Evolutionary conservation across 768 basidiomycete genomes (phyloP).

Genomic region (Mycena maculata): DNA sequence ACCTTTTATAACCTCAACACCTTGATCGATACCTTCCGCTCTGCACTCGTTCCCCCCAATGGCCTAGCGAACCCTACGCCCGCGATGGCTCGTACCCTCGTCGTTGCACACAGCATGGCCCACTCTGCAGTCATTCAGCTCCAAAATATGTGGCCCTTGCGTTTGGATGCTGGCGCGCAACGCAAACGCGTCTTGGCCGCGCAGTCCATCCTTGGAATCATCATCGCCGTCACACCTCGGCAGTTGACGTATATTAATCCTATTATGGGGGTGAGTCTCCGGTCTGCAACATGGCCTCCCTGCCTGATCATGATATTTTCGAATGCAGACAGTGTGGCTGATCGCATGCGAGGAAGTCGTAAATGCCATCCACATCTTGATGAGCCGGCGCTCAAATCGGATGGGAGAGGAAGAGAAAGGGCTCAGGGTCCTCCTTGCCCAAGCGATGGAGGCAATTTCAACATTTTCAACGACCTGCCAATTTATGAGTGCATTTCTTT

Average conservation of each 20-base stretch:
- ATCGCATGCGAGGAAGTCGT: too few relatives aligned
- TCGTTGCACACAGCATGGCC: constrained; percentile 50
- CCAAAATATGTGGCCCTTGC: constrained; percentile 43
- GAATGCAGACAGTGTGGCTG: too few relatives aligned
- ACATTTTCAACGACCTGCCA: too few relatives aligned
- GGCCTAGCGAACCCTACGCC: constrained; percentile 12
- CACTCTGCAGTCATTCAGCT: constrained; percentile 52
- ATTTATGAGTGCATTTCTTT: too few relatives aligned
- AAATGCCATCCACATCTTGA: too few relatives aligned
- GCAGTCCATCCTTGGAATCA: constrained; percentile 31
- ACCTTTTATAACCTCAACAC: constrained; percentile 38
- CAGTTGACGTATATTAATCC: constrained; percentile 42
- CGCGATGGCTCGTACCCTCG: constrained; percentile 27
- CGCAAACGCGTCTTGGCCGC: constrained; percentile 40
- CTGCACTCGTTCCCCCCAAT: constrained; percentile 27
- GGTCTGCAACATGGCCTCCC: too few relatives aligned
- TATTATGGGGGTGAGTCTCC: constrained; percentile 47
- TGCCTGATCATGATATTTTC: too few relatives aligned
- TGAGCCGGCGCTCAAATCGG: too few relatives aligned
- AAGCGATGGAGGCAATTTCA: too few relatives aligned
- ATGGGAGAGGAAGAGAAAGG: too few relatives aligned
- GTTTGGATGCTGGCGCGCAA: constrained; percentile 36
- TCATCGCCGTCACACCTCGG: constrained; percentile 32
- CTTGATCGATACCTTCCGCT: constrained; percentile 37
- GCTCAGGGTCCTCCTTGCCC: too few relatives aligned